Percentiles rank a stretch among this genome's conserved stretches.
Conservation (phyloP, 1,139 yeast species). For the Sugiyamaella sp. region DNA sequence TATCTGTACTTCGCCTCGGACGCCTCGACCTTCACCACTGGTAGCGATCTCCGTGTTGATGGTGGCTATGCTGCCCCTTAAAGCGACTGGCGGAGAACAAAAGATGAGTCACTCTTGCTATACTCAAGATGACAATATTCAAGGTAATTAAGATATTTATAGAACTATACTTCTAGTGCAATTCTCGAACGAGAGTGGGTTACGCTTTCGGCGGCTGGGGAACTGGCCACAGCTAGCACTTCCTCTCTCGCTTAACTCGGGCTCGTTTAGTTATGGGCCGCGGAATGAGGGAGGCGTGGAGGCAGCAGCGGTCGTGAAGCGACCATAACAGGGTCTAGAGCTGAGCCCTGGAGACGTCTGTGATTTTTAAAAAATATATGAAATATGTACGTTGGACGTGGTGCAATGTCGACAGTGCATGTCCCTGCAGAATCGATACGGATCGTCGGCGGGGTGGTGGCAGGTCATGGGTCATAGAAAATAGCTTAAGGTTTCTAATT, state of each 20-base stretch:
- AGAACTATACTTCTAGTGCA: not conserved
- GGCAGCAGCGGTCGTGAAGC: no score
- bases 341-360: no score
- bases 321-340: not conserved
- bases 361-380: not conserved
- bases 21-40: slow-evolving; percentile 85
- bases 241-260: not conserved
- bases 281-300: no score
- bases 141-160: not conserved
- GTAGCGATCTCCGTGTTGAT: slow-evolving; percentile 78
- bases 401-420: no score
- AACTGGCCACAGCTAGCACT: not conserved
- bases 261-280: not conserved
- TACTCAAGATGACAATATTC: not conserved
- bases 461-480: not conserved
- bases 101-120: no score
- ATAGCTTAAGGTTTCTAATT: no score
- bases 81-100: not conserved
- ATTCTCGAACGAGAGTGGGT: not conserved
- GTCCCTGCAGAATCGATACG: not conserved
- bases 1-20: slow-evolving; percentile 85
- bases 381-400: not conserved
- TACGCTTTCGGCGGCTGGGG: slow-evolving; percentile 5
- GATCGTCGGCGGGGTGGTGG: not conserved
- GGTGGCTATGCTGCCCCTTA: slow-evolving; percentile 66